Percentiles rank a stretch among this genome's conserved stretches.
phyloP scores from a whole-genome alignment of 108 stramenopile genomes.

The Skeletonema menzelii region DNA sequence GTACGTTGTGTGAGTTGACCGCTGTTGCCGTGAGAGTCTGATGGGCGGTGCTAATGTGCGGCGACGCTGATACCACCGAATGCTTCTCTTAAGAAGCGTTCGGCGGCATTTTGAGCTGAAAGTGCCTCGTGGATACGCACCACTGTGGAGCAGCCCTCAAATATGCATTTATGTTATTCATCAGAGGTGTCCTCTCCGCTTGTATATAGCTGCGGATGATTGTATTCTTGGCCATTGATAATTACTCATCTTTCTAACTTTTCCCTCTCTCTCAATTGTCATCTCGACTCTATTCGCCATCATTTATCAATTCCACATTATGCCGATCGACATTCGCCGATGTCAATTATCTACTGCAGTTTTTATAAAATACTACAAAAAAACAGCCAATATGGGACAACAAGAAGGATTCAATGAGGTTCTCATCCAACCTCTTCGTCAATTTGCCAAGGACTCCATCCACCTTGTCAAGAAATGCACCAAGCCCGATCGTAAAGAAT shows the following conservation, averaged over 20 bases:
- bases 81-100: neutral
- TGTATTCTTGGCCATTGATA: neutral
- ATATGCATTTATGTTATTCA: neutral
- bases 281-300: neutral
- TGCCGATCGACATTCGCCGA: neutral
- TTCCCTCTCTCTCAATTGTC: neutral
- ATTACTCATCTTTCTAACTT: neutral
- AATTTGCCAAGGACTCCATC: slow-evolving; percentile 97
- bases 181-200: neutral
- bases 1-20: neutral
- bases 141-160: neutral
- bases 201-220: too few relatives aligned
- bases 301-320: neutral
- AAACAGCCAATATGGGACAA: slow-evolving; percentile 40
- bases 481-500: slow-evolving; percentile 98
- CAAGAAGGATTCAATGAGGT: slow-evolving; percentile 91
- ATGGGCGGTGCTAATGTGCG: neutral
- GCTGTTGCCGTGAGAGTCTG: neutral
- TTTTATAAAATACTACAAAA: slow-evolving; percentile 3
- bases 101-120: neutral
- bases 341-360: too few relatives aligned
- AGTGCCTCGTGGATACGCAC: neutral
- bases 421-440: slow-evolving; percentile 92
- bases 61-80: neutral
- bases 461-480: slow-evolving; percentile 99